Percentiles rank a stretch among this genome's conserved stretches.
Evolutionary conservation across 768 basidiomycete species (phyloP).

Genomic region (Pholiota microspora): DNA sequence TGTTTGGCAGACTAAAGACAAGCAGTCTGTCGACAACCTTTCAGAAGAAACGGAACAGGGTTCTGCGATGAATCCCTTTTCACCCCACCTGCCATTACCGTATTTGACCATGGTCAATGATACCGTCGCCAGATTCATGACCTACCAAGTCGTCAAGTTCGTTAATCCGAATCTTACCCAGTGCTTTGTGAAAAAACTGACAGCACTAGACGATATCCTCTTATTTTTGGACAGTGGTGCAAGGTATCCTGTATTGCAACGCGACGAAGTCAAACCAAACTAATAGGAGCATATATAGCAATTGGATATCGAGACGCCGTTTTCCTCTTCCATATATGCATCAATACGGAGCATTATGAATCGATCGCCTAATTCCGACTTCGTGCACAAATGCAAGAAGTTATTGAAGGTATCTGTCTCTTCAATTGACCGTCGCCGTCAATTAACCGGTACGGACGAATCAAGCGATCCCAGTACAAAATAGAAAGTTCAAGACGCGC

Average conservation of each 20-base stretch:
- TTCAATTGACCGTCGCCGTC: no score
- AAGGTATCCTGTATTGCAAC: conserved; percentile 42
- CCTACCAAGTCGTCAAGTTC: conserved; percentile 58
- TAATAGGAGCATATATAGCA: conserved; percentile 40
- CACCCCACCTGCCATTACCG: conserved; percentile 53
- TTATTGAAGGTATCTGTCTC: conserved; percentile 41
- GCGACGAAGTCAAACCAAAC: neutral
- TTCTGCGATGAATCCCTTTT: conserved; percentile 44
- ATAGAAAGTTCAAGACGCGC: neutral
- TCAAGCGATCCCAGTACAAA: conserved; percentile 8
- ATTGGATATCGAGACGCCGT: conserved; percentile 50
- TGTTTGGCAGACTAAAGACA: conserved; percentile 20
- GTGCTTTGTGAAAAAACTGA: neutral
- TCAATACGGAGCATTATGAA: conserved; percentile 50
- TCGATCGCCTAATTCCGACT: conserved; percentile 48
- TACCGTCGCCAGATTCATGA: conserved; percentile 52
- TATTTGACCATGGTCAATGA: conserved; percentile 50
- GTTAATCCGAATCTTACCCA: conserved; percentile 12
- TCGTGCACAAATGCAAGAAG: conserved; percentile 41
- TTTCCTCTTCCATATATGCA: conserved; percentile 45
- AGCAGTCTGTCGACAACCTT: neutral
- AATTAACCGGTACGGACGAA: no score
- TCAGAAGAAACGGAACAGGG: conserved; percentile 1
- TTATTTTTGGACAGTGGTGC: conserved; percentile 71
- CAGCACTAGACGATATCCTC: conserved; percentile 61